Evolutionary conservation across 2,329 filamentous ascomycete genomes (phyloP), one percentile per base, ranked within the genome.

Genomic region (Sphaceloma murrayae): DNA sequence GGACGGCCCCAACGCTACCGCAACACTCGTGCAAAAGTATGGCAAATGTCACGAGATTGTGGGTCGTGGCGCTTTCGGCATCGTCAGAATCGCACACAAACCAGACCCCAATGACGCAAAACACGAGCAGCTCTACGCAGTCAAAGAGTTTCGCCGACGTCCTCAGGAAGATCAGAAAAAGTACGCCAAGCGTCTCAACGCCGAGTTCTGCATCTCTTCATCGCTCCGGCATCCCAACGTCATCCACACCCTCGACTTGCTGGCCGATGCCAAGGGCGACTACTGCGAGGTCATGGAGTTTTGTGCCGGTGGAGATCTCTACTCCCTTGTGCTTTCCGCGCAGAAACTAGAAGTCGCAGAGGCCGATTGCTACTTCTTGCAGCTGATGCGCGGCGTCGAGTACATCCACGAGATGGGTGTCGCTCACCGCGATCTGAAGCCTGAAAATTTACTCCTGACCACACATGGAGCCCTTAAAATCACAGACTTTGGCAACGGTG

Each of bases 261-360:
- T 98, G 30, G 85, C 95, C 64, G 91, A 98, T 58, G 79, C 89
- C 55, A 96, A 96, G 67, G 91, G 91, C 48, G 87, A 94, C 60
- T 96, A 91, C 64, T 98, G 91, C 64, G 91, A 98, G 63, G 91
- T 98, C 43, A 98, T 98, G 91, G 91, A 98, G 65, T 98, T 91
- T 60, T 98, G 91, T 61, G 88, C 89, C 27, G 91, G 91, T 49
- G 91, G 91, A 48, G 91, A 98, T 61, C 72, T 98, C 17, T 96
- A 96, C 64, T 95, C 87, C 0, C 74, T 98, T 4, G 83, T 98
- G 14, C 77, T 96, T 21, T 80, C 91, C 5, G 86, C 87, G 27
- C 85, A 85, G 48, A 94, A 94, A 64, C 78, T 98, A 14, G 88
- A 91, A 61, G 85, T 93, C 21, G 72, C 78, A 49, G 91, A 98